Conservation (phyloP, 225 moss, liverwort and hornwort species). For the Physcomitrium patens region DNA sequence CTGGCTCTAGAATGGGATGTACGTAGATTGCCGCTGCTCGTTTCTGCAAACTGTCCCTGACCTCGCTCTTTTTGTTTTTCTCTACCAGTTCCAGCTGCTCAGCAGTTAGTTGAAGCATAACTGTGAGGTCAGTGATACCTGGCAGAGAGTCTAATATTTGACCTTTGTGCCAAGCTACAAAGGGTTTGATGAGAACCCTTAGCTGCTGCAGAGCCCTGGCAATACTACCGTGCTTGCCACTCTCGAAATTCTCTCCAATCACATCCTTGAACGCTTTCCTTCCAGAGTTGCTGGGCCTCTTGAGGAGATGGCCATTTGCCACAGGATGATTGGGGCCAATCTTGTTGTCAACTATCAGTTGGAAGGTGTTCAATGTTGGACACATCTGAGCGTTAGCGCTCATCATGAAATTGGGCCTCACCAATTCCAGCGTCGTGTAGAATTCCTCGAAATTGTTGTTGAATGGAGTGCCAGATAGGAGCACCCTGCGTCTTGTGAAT, state of each 20-base stretch:
- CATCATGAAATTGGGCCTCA: slow-evolving; percentile 81
- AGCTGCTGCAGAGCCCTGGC: slow-evolving; percentile 61
- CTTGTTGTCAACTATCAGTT: neutral
- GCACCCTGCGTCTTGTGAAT: slow-evolving; percentile 78
- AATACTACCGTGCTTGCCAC: slow-evolving; percentile 50
- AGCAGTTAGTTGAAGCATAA: slow-evolving; percentile 31
- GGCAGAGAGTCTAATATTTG: slow-evolving; percentile 63
- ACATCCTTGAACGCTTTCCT: slow-evolving; percentile 61
- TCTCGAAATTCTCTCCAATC: slow-evolving; percentile 56
- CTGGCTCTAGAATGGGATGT: slow-evolving; percentile 47
- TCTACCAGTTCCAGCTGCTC: slow-evolving; percentile 28
- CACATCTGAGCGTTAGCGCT: slow-evolving; percentile 44
- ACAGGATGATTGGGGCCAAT: slow-evolving; percentile 14
- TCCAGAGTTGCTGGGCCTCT: slow-evolving; percentile 42
- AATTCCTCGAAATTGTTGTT: slow-evolving; percentile 96
- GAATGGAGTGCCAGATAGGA: slow-evolving; percentile 93
- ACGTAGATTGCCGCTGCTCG: slow-evolving; percentile 46
- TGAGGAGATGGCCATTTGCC: slow-evolving; percentile 14
- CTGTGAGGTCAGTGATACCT: slow-evolving; percentile 48
- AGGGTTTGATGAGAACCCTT: slow-evolving; percentile 38
- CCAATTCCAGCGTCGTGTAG: slow-evolving; percentile 78
- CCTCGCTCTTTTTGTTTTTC: slow-evolving; percentile 17
- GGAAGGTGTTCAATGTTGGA: slow-evolving; percentile 46
- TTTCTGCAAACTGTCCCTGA: slow-evolving; percentile 21
- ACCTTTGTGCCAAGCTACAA: slow-evolving; percentile 67